phyloP scores from a whole-genome alignment of 352 stramenopile genomes.

The Pythium volutum region DNA sequence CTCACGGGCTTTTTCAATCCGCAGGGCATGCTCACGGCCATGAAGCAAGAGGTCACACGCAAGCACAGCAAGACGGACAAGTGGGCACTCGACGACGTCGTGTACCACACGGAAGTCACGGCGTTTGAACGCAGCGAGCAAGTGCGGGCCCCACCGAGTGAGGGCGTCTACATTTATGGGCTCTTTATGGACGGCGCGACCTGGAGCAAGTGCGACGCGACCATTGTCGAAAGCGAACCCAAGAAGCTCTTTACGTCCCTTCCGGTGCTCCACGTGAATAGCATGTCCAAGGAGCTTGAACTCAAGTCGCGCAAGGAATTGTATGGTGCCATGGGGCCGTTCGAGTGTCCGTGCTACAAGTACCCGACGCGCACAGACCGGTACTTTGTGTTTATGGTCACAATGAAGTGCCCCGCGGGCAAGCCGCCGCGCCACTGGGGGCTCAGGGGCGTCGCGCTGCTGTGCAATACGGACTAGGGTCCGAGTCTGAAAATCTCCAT shows the following conservation, averaged over 20 bases:
- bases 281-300: slow-evolving; percentile 92
- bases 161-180: slow-evolving; percentile 98
- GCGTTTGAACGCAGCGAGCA: slow-evolving; percentile 93
- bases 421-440: slow-evolving; percentile 93
- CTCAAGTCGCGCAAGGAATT: slow-evolving; percentile 91
- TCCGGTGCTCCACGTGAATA: slow-evolving; percentile 96
- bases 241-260: slow-evolving; percentile 97
- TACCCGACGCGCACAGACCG: slow-evolving; percentile 93
- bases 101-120: slow-evolving; percentile 97
- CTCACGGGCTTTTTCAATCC: slow-evolving; percentile 98
- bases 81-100: slow-evolving; percentile 97
- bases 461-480: slow-evolving; percentile 94
- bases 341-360: slow-evolving; percentile 97
- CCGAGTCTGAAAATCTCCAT: neutral
- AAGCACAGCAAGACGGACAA: slow-evolving; percentile 96
- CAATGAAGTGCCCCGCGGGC: slow-evolving; percentile 86
- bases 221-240: slow-evolving; percentile 94
- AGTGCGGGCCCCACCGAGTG: slow-evolving; percentile 75
- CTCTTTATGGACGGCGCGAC: slow-evolving; percentile 97
- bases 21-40: slow-evolving; percentile 97
- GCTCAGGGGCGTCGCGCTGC: slow-evolving; percentile 89
- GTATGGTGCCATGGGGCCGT: slow-evolving; percentile 90
- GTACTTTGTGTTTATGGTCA: slow-evolving; percentile 97
- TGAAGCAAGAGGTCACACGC: slow-evolving; percentile 98
- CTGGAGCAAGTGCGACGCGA: slow-evolving; percentile 93